Evolutionary conservation across 257 asterid species (phyloP).

Genomic region (Nicotiana tabacum): DNA sequence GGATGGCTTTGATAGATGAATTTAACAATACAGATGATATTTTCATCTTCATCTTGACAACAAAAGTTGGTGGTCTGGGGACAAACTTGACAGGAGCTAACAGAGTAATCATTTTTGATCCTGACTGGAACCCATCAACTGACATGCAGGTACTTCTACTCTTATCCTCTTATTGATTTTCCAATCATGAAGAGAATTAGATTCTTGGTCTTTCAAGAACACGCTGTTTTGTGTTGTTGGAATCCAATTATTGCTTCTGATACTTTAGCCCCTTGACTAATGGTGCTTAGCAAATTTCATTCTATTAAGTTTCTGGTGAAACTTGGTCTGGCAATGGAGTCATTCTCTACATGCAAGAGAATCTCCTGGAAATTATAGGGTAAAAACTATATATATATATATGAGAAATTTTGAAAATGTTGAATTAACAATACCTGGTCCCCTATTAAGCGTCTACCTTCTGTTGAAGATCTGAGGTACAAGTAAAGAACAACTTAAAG

Average conservation of each 20-base stretch:
- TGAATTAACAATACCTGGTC: too few relatives aligned
- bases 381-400: too few relatives aligned
- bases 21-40: constrained; percentile 76
- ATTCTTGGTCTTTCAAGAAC: background rate
- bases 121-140: constrained; percentile 99
- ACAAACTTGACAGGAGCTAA: constrained; percentile 95
- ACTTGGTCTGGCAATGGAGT: too few relatives aligned
- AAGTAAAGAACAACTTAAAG: too few relatives aligned
- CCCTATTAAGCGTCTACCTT: too few relatives aligned
- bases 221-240: background rate
- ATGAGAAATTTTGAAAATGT: too few relatives aligned
- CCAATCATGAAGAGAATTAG: background rate
- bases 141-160: constrained; percentile 72
- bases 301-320: background rate
- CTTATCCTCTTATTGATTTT: constrained; percentile 8
- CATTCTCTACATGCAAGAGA: too few relatives aligned
- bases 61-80: constrained; percentile 97
- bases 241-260: background rate
- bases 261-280: background rate
- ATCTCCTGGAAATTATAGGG: too few relatives aligned
- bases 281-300: background rate
- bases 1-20: constrained; percentile 92
- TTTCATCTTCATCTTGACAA: constrained; percentile 79
- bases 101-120: constrained; percentile 95
- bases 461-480: too few relatives aligned